phyloP scores from a whole-genome alignment of 1,139 yeast genomes.

The Tardiomyces depauwii region DNA sequence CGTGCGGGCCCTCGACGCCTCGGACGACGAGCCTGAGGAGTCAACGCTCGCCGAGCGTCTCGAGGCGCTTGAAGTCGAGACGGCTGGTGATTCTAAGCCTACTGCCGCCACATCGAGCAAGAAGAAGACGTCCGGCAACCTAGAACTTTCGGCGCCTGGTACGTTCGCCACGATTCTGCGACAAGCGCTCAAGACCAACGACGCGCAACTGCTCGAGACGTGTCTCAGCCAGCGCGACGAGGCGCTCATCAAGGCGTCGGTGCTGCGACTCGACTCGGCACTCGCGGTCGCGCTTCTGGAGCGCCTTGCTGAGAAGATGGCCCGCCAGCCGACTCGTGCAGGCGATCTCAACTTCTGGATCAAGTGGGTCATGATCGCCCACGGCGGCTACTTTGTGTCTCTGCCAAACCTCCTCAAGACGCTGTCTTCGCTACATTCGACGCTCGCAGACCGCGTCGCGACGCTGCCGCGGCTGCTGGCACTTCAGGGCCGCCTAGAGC shows the following conservation, averaged over 20 bases:
- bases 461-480: conserved; percentile 72
- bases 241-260: conserved; percentile 58
- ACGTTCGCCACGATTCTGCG: conserved; percentile 28
- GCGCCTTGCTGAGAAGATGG: conserved; percentile 72
- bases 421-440: conserved; percentile 66
- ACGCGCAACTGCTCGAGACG: conserved; percentile 43
- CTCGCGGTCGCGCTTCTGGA: conserved; percentile 70
- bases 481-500: conserved; percentile 69
- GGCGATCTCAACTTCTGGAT: conserved; percentile 80
- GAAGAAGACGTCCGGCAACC: background rate
- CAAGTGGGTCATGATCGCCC: conserved; percentile 83
- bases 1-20: conserved; percentile 18
- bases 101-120: background rate
- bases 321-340: conserved; percentile 56
- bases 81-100: conserved; percentile 1
- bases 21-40: conserved; percentile 23
- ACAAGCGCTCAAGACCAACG: conserved; percentile 32
- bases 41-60: conserved; percentile 31
- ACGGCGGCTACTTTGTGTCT: conserved; percentile 71
- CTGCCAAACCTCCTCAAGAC: conserved; percentile 59
- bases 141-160: conserved; percentile 21
- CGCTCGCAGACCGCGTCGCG: conserved; percentile 61
- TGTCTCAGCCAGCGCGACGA: conserved; percentile 65
- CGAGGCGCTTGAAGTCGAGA: conserved; percentile 27
- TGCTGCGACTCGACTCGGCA: conserved; percentile 56